phyloP scores from a whole-genome alignment of 305 asterid species.

The Fraxinus angustifolia region DNA sequence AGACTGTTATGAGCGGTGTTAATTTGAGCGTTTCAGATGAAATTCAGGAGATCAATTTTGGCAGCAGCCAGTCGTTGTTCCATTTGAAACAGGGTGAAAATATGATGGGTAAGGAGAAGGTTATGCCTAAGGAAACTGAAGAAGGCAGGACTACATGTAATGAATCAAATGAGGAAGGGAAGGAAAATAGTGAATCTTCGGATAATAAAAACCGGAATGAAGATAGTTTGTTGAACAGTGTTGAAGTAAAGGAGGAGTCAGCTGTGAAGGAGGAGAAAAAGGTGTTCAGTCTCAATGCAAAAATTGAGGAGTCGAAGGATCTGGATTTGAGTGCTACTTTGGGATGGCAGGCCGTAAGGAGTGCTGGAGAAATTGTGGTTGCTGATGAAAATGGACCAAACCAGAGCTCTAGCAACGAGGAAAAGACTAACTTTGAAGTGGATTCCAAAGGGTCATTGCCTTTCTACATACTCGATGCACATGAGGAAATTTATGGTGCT shows the following conservation, averaged over 20 bases:
- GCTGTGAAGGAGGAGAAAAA: slow-evolving; percentile 38
- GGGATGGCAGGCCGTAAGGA: slow-evolving; percentile 74
- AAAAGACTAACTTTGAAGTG: slow-evolving; percentile 59
- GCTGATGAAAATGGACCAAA: slow-evolving; percentile 28
- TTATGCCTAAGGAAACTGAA: slow-evolving; percentile 16
- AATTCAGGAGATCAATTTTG: slow-evolving; percentile 24
- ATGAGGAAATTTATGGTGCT: slow-evolving; percentile 77
- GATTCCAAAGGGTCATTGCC: slow-evolving; percentile 77
- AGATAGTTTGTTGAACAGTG: slow-evolving; percentile 27
- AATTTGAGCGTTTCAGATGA: slow-evolving; percentile 31
- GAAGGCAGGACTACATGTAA: slow-evolving; percentile 12
- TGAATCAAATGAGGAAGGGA: slow-evolving; percentile 24
- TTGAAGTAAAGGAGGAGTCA: slow-evolving; percentile 37
- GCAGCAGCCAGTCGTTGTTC: slow-evolving; percentile 24
- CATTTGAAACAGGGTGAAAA: slow-evolving; percentile 20
- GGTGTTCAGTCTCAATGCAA: slow-evolving; percentile 65
- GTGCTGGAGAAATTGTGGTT: slow-evolving; percentile 39
- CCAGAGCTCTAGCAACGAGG: slow-evolving; percentile 41
- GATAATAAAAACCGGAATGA: slow-evolving; percentile 23
- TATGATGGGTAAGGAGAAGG: slow-evolving; percentile 20
- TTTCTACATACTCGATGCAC: slow-evolving; percentile 88
- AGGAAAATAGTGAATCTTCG: slow-evolving; percentile 24
- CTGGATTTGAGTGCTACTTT: slow-evolving; percentile 66
- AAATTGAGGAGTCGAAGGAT: slow-evolving; percentile 57
- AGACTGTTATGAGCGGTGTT: slow-evolving; percentile 29